Evolutionary conservation across 192 early-diverging fungal species (phyloP), one percentile per base, ranked within the genome.

Genomic region (Funneliformis mosseae): DNA sequence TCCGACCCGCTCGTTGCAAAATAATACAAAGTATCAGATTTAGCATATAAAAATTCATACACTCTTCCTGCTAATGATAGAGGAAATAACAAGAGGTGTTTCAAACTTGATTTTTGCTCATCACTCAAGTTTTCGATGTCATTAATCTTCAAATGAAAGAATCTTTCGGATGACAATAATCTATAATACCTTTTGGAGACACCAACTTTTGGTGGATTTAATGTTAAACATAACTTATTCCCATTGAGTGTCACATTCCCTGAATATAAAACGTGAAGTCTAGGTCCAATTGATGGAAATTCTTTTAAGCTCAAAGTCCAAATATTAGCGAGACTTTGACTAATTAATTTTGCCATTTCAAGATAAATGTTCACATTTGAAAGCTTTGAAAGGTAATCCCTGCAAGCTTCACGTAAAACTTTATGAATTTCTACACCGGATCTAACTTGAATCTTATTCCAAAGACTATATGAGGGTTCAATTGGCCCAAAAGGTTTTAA

Each of bases 31-130:
- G 46, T 64, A 14, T 66, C 76, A 8, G 83, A 80, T 59, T 83
- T 85, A 8, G 78, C 64, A 72, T 83, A 85, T 61, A 85, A 81
- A 59, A 85, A 81, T 41, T 69, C 46, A 50, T 77, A 85, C 2
- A 39, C 76, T 48, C 82, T 28, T 16, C 83, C 75, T 39, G 80
- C 74, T 16, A 85, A 48, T 2, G 72, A 7, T 18, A 85, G 69
- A 11, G 84, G 84, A 5, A 55, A 25, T 21, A 83, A 38, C 28
- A 81, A 71, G 41, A 63, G 76, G 0, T 50, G 25, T 38, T 39
- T 18, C 0, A 81, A 74, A 0, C 27, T 46, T 21, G 21, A 6
- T 12, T 76, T 43, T n/a, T 55, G 18, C 5, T 78, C 9, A 41
- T n/a, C 60, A 39, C 16, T 41, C 16, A 33, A 71, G 39, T 16